A percentile compares a stretch with the other conserved stretches of the same genome.
Evolutionary conservation across 2,329 filamentous ascomycete genomes (phyloP).

Genomic region (Aspergillus hiratsukae): DNA sequence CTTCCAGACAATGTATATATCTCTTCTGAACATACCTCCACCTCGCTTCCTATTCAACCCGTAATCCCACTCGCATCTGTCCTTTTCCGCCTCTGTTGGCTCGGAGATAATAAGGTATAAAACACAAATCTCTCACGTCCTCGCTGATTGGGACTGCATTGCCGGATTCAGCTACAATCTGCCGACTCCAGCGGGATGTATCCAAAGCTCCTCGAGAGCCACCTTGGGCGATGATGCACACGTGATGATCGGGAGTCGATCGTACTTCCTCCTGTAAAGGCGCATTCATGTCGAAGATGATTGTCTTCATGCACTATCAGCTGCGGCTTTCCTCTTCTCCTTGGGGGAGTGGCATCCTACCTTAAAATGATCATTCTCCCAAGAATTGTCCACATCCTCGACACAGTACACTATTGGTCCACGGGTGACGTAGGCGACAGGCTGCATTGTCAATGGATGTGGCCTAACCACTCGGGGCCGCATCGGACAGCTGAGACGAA

Average conservation of each 20-base stretch:
- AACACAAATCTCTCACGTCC: constrained; percentile 36
- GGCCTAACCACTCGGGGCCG: constrained; percentile 48
- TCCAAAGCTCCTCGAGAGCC: constrained; percentile 19
- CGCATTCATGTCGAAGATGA: background rate
- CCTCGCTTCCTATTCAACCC: constrained; percentile 20
- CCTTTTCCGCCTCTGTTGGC: constrained; percentile 53
- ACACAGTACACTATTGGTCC: constrained; percentile 59
- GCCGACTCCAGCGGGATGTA: constrained; percentile 24
- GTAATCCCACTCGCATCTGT: constrained; percentile 56
- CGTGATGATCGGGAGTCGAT: background rate
- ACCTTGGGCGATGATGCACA: constrained; percentile 9
- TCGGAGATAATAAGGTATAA: constrained; percentile 54
- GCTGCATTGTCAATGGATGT: constrained; percentile 54
- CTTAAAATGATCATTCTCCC: constrained; percentile 5
- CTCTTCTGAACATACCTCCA: background rate
- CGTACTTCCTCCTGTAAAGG: background rate
- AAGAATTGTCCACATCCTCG: constrained; percentile 54
- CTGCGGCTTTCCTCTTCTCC: constrained; percentile 12
- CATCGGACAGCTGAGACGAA: constrained; percentile 38
- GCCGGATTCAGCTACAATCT: constrained; percentile 16
- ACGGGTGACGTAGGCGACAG: constrained; percentile 51
- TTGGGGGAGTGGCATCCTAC: constrained; percentile 2
- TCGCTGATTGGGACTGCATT: constrained; percentile 12
- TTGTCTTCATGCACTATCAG: constrained; percentile 8
- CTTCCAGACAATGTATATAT: background rate